Conservation (phyloP, 2,329 filamentous ascomycete species). For the Blastomyces percursus region DNA sequence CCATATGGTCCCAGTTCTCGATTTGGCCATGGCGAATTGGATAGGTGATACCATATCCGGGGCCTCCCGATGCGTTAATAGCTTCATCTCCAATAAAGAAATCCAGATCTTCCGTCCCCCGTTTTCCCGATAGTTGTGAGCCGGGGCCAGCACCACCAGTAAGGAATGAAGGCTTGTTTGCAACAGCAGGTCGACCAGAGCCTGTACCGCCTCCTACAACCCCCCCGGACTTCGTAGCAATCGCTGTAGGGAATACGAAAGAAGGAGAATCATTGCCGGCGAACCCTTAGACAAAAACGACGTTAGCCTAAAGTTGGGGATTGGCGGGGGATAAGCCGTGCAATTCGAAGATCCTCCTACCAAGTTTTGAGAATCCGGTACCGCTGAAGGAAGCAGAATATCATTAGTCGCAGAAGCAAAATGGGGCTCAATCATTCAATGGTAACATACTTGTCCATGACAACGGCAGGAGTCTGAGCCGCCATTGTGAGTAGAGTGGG, state of each 20-base stretch:
- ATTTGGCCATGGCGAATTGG: conserved; percentile 96
- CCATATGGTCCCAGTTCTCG: conserved; percentile 99
- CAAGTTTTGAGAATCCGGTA: conserved; percentile 98
- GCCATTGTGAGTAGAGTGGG: conserved; percentile 53
- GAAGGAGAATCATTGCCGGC: conserved; percentile 98
- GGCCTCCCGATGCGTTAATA: conserved; percentile 67
- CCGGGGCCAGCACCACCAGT: conserved; percentile 76
- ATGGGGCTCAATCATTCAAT: conserved; percentile 17
- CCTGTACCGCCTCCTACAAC: conserved; percentile 61
- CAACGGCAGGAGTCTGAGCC: conserved; percentile 98
- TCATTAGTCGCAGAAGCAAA: conserved; percentile 25
- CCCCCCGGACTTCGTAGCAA: conserved; percentile 78
- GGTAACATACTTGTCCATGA: conserved; percentile 98
- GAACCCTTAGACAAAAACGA: conserved; percentile 54
- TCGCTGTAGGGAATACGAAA: conserved; percentile 97
- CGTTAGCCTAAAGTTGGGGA: conserved; percentile 26
- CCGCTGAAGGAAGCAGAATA: conserved; percentile 53
- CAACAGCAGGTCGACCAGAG: conserved; percentile 79
- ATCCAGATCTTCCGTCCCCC: conserved; percentile 93
- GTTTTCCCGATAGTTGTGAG: conserved; percentile 78
- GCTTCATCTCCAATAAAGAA: conserved; percentile 99
- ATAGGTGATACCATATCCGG: conserved; percentile 93
- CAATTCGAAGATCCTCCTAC: conserved; percentile 42
- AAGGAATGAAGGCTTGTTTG: conserved; percentile 89
- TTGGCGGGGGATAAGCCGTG: conserved; percentile 9